Conservation (phyloP, 352 stramenopile species). For the Albugo laibachii region DNA sequence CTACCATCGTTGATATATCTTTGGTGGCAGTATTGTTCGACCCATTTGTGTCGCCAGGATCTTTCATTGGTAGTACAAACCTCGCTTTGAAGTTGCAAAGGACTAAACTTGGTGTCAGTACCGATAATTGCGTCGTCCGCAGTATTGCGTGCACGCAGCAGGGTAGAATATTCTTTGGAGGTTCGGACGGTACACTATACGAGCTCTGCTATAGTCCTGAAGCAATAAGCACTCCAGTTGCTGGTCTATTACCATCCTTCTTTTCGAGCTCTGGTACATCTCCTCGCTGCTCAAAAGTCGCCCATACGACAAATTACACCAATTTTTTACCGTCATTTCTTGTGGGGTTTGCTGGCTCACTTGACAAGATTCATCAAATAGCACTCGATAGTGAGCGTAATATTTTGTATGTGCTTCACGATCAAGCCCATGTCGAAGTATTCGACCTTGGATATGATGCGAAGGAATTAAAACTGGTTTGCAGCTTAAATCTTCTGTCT, state of each 20-base stretch:
- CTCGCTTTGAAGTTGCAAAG: constrained; percentile 30
- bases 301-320: constrained; percentile 72
- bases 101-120: constrained; percentile 83
- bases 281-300: constrained; percentile 70
- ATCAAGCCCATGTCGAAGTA: constrained; percentile 47
- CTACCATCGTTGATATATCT: constrained; percentile 88
- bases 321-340: constrained; percentile 68
- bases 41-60: background rate
- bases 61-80: constrained; percentile 15
- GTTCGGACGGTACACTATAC: constrained; percentile 89
- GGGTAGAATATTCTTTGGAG: constrained; percentile 92
- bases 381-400: constrained; percentile 73
- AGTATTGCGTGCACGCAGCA: constrained; percentile 68
- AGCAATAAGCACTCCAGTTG: constrained; percentile 12
- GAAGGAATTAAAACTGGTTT: constrained; percentile 41
- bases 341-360: constrained; percentile 47
- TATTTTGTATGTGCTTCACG: constrained; percentile 85
- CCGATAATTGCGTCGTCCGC: constrained; percentile 86
- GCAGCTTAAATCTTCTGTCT: constrained; percentile 37
- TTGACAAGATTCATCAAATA: constrained; percentile 75
- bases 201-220: constrained; percentile 71
- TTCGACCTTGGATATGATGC: constrained; percentile 39
- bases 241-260: constrained; percentile 15
- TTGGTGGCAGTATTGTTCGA: constrained; percentile 79
- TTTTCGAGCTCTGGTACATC: constrained; percentile 21